phyloP scores from a whole-genome alignment of 2,329 filamentous ascomycete species.

The Akanthomyces dipterigenus region DNA sequence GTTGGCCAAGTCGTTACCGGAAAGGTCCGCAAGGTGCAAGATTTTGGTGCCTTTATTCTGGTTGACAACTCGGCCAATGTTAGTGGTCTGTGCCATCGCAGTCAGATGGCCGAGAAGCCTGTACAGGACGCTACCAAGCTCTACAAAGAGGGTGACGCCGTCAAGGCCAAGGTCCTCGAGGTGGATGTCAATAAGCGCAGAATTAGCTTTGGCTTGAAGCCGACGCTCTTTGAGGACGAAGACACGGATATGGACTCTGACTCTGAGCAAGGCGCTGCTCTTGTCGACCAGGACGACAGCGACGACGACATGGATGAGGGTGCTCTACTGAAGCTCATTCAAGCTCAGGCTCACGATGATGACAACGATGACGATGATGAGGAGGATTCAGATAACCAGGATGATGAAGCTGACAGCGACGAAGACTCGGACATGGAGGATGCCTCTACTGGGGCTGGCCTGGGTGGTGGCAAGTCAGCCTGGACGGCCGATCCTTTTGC shows the following conservation, averaged over 20 bases:
- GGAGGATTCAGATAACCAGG: conserved; percentile 25
- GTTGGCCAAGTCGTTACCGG: conserved; percentile 78
- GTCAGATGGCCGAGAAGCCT: conserved; percentile 78
- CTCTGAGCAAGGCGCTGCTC: conserved; percentile 39
- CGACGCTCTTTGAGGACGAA: conserved; percentile 73
- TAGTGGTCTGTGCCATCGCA: conserved; percentile 87
- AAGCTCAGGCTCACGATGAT: conserved; percentile 38
- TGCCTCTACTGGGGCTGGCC: conserved; percentile 38
- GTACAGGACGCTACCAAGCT: conserved; percentile 82
- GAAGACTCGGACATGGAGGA: conserved; percentile 21
- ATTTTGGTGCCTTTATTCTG: conserved; percentile 91
- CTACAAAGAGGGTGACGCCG: conserved; percentile 83
- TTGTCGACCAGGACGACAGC: conserved; percentile 37
- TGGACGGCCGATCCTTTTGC: conserved; percentile 72
- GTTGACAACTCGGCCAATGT: conserved; percentile 82
- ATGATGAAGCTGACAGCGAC: conserved; percentile 20
- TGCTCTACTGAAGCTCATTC: conserved; percentile 36
- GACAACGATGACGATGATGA: conserved; percentile 29
- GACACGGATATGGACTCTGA: conserved; percentile 45
- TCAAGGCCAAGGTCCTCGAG: conserved; percentile 83
- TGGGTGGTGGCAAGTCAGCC: conserved; percentile 74
- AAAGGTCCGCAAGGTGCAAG: conserved; percentile 86
- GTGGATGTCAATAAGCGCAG: conserved; percentile 68
- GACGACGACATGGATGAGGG: conserved; percentile 44
- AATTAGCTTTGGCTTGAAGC: conserved; percentile 87